Percentiles rank a stretch among this genome's conserved stretches.
phyloP scores from a whole-genome alignment of 1,284 basidiomycete species.

The Rhodotorula sp. region DNA sequence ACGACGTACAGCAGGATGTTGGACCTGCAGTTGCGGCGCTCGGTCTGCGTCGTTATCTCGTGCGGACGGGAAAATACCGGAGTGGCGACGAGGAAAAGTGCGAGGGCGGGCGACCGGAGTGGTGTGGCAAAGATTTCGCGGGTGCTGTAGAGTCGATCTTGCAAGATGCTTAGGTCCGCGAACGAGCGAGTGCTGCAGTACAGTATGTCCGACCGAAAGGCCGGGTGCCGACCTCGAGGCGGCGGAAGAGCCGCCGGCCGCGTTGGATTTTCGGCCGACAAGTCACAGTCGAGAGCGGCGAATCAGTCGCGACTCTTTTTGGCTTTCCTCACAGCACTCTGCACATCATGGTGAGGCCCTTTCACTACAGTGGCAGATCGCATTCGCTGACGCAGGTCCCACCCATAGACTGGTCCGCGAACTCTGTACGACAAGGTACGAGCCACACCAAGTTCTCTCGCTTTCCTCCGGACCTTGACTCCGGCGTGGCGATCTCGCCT shows the following conservation, averaged over 20 bases:
- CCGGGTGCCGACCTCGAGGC: no score
- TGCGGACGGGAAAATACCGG: constrained; percentile 70
- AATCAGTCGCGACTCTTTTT: background rate
- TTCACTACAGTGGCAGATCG: background rate
- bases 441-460: background rate
- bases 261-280: background rate
- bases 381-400: background rate
- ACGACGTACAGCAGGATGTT: constrained; percentile 77
- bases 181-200: no score
- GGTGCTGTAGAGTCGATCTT: constrained; percentile 19
- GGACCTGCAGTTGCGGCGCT: constrained; percentile 74
- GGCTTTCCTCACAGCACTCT: no score
- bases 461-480: background rate
- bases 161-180: background rate
- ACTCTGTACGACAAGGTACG: constrained; percentile 82
- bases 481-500: no score
- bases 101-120: constrained; percentile 15
- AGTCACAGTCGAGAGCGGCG: background rate
- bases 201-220: background rate
- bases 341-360: background rate
- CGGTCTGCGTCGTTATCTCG: constrained; percentile 68
- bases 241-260: background rate
- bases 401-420: constrained; percentile 10
- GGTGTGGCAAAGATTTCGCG: constrained; percentile 22
- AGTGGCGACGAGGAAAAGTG: constrained; percentile 57